Evolutionary conservation across 2,329 filamentous ascomycete species (phyloP).

Genomic region (Ophiosphaerella narmari): DNA sequence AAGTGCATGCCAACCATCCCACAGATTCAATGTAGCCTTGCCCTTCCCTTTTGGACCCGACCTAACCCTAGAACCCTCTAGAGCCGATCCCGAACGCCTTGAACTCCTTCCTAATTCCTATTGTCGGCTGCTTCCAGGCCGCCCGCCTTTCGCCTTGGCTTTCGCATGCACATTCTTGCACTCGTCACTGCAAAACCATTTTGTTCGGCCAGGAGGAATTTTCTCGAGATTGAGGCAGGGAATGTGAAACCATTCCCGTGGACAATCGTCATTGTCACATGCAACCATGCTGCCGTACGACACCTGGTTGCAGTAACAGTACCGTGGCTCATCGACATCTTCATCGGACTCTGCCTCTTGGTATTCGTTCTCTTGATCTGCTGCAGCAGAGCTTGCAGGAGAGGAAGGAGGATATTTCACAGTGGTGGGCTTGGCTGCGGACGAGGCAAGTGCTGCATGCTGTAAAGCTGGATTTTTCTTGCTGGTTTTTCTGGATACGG

Average conservation of each 20-base stretch:
- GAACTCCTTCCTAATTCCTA: constrained; percentile 48
- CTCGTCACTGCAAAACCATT: constrained; percentile 49
- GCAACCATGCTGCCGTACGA: constrained; percentile 71
- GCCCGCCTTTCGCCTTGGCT: constrained; percentile 40
- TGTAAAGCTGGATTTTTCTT: constrained; percentile 39
- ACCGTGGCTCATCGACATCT: constrained; percentile 59
- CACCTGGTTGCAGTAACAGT: constrained; percentile 69
- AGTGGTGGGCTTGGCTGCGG: constrained; percentile 29
- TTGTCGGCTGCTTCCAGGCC: constrained; percentile 46
- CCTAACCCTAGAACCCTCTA: constrained; percentile 33
- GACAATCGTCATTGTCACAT: constrained; percentile 68
- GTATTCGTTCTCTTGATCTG: constrained; percentile 41
- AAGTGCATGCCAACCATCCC: constrained; percentile 45
- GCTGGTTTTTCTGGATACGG: constrained; percentile 41
- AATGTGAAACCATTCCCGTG: constrained; percentile 70
- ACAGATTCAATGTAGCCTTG: constrained; percentile 40
- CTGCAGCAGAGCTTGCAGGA: constrained; percentile 36
- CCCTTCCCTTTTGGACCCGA: constrained; percentile 39
- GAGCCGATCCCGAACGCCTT: constrained; percentile 42
- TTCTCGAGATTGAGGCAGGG: constrained; percentile 65
- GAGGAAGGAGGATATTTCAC: constrained; percentile 39
- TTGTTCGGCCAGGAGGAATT: constrained; percentile 55
- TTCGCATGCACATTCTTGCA: constrained; percentile 40
- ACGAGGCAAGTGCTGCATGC: constrained; percentile 30
- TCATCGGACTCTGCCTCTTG: constrained; percentile 45